A percentile compares a stretch with the other conserved stretches of the same genome.
Conservation (phyloP, 2,329 filamentous ascomycete genomes). For the Xylariales sp. region DNA sequence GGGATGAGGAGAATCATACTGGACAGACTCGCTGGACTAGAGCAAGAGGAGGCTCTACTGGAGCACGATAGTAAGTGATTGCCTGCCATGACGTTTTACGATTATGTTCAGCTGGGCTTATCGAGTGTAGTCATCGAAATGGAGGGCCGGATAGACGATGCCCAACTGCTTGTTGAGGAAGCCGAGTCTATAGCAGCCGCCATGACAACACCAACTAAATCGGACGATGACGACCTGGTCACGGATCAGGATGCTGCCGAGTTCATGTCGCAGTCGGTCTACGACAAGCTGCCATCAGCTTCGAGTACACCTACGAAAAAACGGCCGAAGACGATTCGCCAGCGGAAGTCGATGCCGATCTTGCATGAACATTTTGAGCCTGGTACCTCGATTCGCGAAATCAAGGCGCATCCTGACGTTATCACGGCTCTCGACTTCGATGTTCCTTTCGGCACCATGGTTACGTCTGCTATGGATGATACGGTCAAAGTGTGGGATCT, state of each 20-base stretch:
- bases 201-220: constrained; percentile 41
- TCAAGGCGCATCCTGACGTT: constrained; percentile 81
- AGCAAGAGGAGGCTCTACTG: constrained; percentile 84
- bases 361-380: constrained; percentile 93
- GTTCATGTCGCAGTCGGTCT: constrained; percentile 98
- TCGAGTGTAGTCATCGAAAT: constrained; percentile 52
- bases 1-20: constrained; percentile 91
- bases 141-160: constrained; percentile 58
- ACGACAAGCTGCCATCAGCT: constrained; percentile 74
- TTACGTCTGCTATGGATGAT: constrained; percentile 88
- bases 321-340: constrained; percentile 53
- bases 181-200: constrained; percentile 50
- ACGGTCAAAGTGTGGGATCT: constrained; percentile 95
- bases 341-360: constrained; percentile 88
- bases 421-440: constrained; percentile 95
- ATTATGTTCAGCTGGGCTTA: no score
- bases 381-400: constrained; percentile 81
- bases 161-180: constrained; percentile 55
- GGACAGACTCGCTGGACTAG: constrained; percentile 77
- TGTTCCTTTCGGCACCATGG: constrained; percentile 92
- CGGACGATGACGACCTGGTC: constrained; percentile 35
- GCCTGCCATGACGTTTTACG: no score
- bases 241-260: constrained; percentile 48
- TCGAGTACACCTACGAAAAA: constrained; percentile 47
- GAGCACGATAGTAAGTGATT: constrained; percentile 79